Evolutionary conservation across 2,329 filamentous ascomycete species (phyloP), one percentile per base, ranked within the genome.

Genomic region (Claviceps humidiphila): DNA sequence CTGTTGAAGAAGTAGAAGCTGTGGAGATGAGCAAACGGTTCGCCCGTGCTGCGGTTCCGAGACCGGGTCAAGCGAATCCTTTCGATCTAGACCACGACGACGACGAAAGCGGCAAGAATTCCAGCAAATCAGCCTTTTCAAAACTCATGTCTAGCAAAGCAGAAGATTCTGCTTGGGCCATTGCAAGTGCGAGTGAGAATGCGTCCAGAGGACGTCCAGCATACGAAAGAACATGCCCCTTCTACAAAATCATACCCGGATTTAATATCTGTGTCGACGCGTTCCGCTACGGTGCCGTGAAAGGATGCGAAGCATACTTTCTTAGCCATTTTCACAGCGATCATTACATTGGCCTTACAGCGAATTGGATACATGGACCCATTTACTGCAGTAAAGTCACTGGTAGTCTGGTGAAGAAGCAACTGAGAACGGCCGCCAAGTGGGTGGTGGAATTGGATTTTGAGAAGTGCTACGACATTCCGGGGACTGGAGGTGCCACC

Each of bases 321-420:
- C 76, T 98, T 11, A 96, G 90, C 60, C 93, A 98, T 64, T 98
- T 97, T 59, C 93, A 98, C 67, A 96, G 89, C 61, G 93, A 98
- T 64, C 93, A 98, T 64, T 98, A 98, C 61, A 82, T 96, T 38
- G 93, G 93, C 2, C 72, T 98, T 11, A 93, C 88, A 11, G 82
- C 86, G 7, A 88, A 77, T 37, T 98, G 93, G 93, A 81, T 74
- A 41, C 90, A 98, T 64, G 93, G 93, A 0, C 91, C 90, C 0
- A 97, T 98, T 48, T 98, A 95, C 63, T 97, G 93, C 71, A 97
- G 91, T 63, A 85, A 82, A 59, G 87, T 95, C 14, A 98, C 93
- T 0, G 93, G 80, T 1, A 95, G 94, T 60, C 75, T 98, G 2
- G 88, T 97, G 38, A 83, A 84, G 55, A 86, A 86, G 60, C 90